Base-by-base conservation (phyloP, 257 asterid species). In the Fraxinus americana region DNA sequence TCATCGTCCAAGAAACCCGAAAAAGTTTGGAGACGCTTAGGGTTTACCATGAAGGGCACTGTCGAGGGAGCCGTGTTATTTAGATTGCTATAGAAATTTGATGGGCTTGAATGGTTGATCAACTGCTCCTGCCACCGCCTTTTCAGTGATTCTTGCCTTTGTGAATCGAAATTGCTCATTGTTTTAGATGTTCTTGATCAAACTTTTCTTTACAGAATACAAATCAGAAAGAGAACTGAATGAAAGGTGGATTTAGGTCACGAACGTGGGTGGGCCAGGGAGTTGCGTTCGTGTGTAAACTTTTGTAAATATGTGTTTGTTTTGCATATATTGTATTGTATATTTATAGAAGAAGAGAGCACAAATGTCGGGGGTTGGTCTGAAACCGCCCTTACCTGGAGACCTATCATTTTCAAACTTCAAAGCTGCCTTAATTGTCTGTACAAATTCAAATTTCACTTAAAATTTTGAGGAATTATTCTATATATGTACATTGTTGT, bases 321-420 rank as follows among this genome's bases (percentile, higher is more conserved):
- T 73, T 57, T 57, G 81, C 16, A 34, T 71, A 39, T 82, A 76
- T 12, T 16, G 30, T 32, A 32, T 32, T 32, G 34, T 32, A 32
- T 79, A 86, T 73, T 75, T 35, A 71, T 52, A 67, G 79, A 61
- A 30, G 59, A 52, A 67, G 82, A 77, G 84, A 83, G 87, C 91
- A 84, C 90, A 80, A 82, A 83, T 89, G 93, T 86, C 91, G 91
- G 92, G 80, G 70, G 81, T 74, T 68, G 90, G 92, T 87, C 87
- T 78, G 86, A 88, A 84, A 81, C 83, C 48, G 67, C 74, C 84
- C 90, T 83, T 85, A 76, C 73, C 74, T 79, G 45, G 83, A 85
- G 87, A 63, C 69, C 83, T 73, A 82, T 27, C 70, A 52, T 19
- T 79, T 82, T 77, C 88, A 45, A 78, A 83, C 81, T 77, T 85